Percentiles rank a stretch among this genome's conserved stretches.
These are phyloP conservation scores for Sclerotinia subarctica DNA, from an alignment of 2,329 filamentous ascomycete genomes.

Conservation along the genomic window DNA sequence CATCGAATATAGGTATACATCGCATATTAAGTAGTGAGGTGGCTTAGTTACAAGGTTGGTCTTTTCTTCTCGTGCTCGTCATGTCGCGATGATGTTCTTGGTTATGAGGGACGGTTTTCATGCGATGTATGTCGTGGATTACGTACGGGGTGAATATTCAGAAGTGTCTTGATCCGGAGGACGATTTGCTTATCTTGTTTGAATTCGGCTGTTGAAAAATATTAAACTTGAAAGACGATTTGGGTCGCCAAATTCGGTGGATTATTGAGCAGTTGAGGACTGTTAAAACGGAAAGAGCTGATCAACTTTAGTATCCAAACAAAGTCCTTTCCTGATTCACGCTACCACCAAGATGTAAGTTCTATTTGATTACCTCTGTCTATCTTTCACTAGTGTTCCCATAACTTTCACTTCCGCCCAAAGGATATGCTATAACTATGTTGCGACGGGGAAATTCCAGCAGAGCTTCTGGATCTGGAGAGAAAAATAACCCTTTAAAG, in stretches of 20 bases:
- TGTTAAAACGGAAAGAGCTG: constrained; percentile 9
- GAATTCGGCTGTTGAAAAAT: not conserved
- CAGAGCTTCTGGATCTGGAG: constrained; percentile 10
- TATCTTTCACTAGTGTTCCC: not conserved
- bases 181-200: not conserved
- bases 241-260: not conserved
- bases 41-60: constrained; percentile 1
- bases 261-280: too few relatives aligned
- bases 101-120: not conserved
- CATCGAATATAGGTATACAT: not conserved
- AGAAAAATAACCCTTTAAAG: constrained; percentile 15
- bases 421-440: not conserved
- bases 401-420: not conserved
- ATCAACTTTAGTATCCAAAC: not conserved
- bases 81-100: not conserved
- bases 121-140: not conserved
- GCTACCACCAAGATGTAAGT: constrained; percentile 14
- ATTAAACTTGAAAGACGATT: not conserved
- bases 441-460: constrained; percentile 15
- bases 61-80: not conserved
- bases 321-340: constrained; percentile 1
- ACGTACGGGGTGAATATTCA: not conserved
- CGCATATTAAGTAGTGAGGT: not conserved
- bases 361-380: not conserved
- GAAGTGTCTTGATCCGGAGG: not conserved